Base-by-base conservation (phyloP, 805 yeast genomes). In the Dipodascus albidus region DNA sequence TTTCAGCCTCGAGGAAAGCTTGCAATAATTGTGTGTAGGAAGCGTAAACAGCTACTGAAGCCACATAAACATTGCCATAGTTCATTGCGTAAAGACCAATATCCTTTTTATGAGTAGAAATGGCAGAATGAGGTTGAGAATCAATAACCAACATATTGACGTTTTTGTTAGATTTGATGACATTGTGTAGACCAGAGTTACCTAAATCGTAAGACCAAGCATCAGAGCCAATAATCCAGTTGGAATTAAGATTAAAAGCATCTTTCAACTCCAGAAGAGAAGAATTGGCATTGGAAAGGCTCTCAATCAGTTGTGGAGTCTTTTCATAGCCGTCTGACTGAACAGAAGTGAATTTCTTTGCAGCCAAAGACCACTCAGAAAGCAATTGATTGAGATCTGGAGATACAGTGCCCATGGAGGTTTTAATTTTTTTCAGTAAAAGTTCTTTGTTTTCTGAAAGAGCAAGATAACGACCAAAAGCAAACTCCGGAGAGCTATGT, bases 131-230 rank as follows among this genome's bases (percentile, higher is more conserved):
- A 11, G 96, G 91, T 64, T 87, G 90, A 15, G 90, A 84, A 66
- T 91, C 97, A 62, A 91, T 83, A 55, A 91, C 75, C 63, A 91
- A 77, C 78, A 91, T 77, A 67, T 91, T 91, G 60, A 91, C 71
- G 65, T 88, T 86, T 65, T 81, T 76, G 49, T 83, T 83, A 0
- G 90, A 81, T 23, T 89, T 70, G 48, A 91, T 72, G 2, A 88
- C 83, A 61, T 84, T 83, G 67, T 91, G 97, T 51, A 91, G 83
- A 66, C 97, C 96, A 3, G 96, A 85, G 57, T 85, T 74, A 47
- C 98, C 98, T 60, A 87, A 73, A 70, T 91, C 98, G 65, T 83
- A 89, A 20, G 96, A 79, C 98, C 98, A 91, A 31, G 93, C 81
- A 67, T 91, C 98, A 19, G 96, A 88, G 31, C 97, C 96, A 54